These are phyloP conservation scores for Boletus rubroflammeus DNA, from an alignment of 768 basidiomycete species.

Conservation along the genomic window DNA sequence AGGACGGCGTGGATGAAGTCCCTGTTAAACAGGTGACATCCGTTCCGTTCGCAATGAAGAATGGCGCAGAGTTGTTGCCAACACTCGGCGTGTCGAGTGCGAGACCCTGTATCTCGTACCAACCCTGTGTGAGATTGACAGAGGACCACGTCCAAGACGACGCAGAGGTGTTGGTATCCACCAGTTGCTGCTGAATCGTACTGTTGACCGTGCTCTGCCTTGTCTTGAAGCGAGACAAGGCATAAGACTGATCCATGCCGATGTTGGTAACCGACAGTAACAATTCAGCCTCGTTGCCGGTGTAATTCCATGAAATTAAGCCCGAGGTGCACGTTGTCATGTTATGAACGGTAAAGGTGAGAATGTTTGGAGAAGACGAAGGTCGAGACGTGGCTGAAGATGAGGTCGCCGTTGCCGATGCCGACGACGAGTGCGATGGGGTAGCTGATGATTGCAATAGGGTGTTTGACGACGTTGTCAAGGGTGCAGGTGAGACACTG, in stretches of 20 bases:
- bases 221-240: conserved; percentile 3
- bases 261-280: conserved; percentile 40
- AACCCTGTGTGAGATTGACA: conserved; percentile 47
- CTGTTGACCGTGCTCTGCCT: not conserved
- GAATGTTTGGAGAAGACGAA: conserved; percentile 10
- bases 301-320: conserved; percentile 40
- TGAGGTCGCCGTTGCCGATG: conserved; percentile 3
- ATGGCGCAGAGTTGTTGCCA: conserved; percentile 25
- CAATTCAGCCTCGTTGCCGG: conserved; percentile 29
- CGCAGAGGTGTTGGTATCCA: conserved; percentile 21
- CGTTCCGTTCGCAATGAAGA: conserved; percentile 38
- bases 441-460: not conserved
- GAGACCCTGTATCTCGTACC: conserved; percentile 38
- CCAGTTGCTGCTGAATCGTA: conserved; percentile 26
- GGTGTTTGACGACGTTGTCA: not conserved
- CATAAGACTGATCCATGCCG: conserved; percentile 29
- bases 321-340: conserved; percentile 36
- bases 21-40: conserved; percentile 32
- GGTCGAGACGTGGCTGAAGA: conserved; percentile 13
- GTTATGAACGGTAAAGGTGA: conserved; percentile 26
- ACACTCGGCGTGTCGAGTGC: conserved; percentile 2
- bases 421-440: not conserved
- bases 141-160: conserved; percentile 39
- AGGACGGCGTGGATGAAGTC: conserved; percentile 12
- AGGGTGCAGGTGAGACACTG: not conserved